A percentile compares a stretch with the other conserved stretches of the same genome.
Conservation (phyloP, 306 rosid genomes). For the Ammopiptanthus mongolicus region DNA sequence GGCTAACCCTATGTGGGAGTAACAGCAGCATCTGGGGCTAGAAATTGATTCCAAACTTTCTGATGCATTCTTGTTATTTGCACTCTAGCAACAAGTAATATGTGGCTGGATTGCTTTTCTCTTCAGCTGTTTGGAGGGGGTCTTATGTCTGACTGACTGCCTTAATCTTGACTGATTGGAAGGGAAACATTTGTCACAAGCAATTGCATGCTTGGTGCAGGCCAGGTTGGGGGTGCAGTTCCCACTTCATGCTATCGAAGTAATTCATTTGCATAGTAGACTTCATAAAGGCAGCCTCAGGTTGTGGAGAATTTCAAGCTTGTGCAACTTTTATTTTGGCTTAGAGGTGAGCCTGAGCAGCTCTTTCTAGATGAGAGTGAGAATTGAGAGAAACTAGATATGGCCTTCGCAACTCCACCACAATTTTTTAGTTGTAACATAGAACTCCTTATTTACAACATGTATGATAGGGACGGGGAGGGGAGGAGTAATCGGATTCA, state of each 20-base stretch:
- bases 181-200: slow-evolving; percentile 12
- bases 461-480: slow-evolving; percentile 55
- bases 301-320: slow-evolving; percentile 35
- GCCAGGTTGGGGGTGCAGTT: slow-evolving; percentile 23
- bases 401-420: slow-evolving; percentile 62
- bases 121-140: slow-evolving; percentile 6
- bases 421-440: slow-evolving; percentile 96
- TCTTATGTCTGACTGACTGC: background rate
- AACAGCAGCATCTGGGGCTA: slow-evolving; percentile 23
- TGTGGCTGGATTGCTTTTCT: background rate
- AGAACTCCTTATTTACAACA: slow-evolving; percentile 55
- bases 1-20: slow-evolving; percentile 12
- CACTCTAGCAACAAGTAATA: slow-evolving; percentile 20
- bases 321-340: slow-evolving; percentile 44
- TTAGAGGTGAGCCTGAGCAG: slow-evolving; percentile 32
- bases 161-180: slow-evolving; percentile 11
- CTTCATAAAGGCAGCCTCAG: slow-evolving; percentile 34
- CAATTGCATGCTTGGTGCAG: slow-evolving; percentile 15
- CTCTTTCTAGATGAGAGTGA: slow-evolving; percentile 44
- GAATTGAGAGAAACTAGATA: slow-evolving; percentile 53
- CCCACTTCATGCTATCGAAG: slow-evolving; percentile 14
- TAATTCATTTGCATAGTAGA: slow-evolving; percentile 45
- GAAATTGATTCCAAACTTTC: slow-evolving; percentile 19
- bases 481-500: slow-evolving; percentile 34
- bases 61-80: slow-evolving; percentile 33